phyloP scores from a whole-genome alignment of 2,329 filamentous ascomycete species.

The Trichophaea hybrida region DNA sequence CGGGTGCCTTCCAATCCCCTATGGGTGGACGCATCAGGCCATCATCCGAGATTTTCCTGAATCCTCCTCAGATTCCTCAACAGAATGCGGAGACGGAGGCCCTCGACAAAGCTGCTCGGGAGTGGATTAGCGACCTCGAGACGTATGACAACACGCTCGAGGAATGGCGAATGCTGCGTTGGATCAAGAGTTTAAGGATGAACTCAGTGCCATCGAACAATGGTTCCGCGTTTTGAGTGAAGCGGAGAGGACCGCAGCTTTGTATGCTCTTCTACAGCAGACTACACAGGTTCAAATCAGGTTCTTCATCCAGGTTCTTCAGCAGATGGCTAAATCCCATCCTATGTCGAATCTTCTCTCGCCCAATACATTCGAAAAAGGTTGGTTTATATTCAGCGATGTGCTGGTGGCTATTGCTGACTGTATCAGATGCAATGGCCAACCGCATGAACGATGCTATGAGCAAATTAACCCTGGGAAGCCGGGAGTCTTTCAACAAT shows the following conservation, averaged over 20 bases:
- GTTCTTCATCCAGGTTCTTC: slow-evolving; percentile 96
- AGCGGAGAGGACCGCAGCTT: slow-evolving; percentile 83
- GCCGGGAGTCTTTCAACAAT: slow-evolving; percentile 72
- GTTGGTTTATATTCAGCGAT: slow-evolving; percentile 37
- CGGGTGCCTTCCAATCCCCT: slow-evolving; percentile 51
- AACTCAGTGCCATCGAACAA: slow-evolving; percentile 96
- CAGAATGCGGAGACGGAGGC: slow-evolving; percentile 57
- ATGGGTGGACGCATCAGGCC: slow-evolving; percentile 72
- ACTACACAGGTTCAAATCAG: slow-evolving; percentile 97
- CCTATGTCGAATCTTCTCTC: slow-evolving; percentile 93
- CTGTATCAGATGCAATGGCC: slow-evolving; percentile 71
- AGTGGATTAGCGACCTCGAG: slow-evolving; percentile 98
- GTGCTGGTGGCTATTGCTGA: slow-evolving; percentile 19
- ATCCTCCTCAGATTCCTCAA: slow-evolving; percentile 25
- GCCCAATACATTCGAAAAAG: slow-evolving; percentile 92
- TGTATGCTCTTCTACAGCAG: slow-evolving; percentile 92
- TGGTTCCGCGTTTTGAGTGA: slow-evolving; percentile 98
- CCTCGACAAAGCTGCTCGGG: slow-evolving; percentile 84
- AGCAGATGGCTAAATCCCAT: slow-evolving; percentile 98
- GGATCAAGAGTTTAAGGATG: slow-evolving; percentile 98
- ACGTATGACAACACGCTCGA: slow-evolving; percentile 98
- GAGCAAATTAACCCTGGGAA: slow-evolving; percentile 82
- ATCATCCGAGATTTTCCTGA: slow-evolving; percentile 73
- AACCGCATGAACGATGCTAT: slow-evolving; percentile 91
- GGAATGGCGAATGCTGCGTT: slow-evolving; percentile 98